phyloP scores from a whole-genome alignment of 192 early-diverging fungal genomes.

The Backusella westeae region DNA sequence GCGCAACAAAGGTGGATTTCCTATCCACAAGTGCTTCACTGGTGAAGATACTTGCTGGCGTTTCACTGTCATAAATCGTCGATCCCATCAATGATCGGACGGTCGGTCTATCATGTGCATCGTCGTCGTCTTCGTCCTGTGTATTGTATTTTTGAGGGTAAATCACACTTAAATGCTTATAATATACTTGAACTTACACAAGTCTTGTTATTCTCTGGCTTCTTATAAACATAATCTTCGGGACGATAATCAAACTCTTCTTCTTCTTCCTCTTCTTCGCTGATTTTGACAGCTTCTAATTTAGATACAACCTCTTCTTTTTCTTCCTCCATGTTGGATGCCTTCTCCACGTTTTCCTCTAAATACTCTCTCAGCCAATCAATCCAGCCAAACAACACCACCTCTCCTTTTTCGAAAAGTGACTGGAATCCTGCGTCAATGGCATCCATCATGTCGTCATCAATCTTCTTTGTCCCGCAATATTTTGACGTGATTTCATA shows the following conservation, averaged over 20 bases:
- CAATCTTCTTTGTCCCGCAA: conserved; percentile 49
- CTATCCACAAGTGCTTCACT: conserved; percentile 67
- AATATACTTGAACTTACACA: background rate
- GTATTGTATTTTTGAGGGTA: background rate
- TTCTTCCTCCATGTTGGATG: background rate
- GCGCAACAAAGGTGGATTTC: conserved; percentile 85
- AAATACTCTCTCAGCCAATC: conserved; percentile 53
- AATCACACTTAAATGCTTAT: background rate
- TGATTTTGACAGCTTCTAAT: background rate
- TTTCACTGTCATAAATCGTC: background rate
- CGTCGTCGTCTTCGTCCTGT: background rate
- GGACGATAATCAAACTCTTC: conserved; percentile 13
- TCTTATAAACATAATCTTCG: background rate
- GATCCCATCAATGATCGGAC: background rate
- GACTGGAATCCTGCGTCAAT: conserved; percentile 46
- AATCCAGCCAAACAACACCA: conserved; percentile 71
- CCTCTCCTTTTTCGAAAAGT: conserved; percentile 57
- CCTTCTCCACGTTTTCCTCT: conserved; percentile 26
- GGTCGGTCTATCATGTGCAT: conserved; percentile 19
- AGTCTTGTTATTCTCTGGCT: background rate
- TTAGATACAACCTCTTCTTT: background rate
- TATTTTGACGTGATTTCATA: conserved; percentile 54
- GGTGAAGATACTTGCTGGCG: conserved; percentile 48
- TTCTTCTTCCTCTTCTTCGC: conserved; percentile 17
- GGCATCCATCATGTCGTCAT: conserved; percentile 35